phyloP scores from a whole-genome alignment of 1,284 basidiomycete genomes.

The Microbotryomycetes sp. region DNA sequence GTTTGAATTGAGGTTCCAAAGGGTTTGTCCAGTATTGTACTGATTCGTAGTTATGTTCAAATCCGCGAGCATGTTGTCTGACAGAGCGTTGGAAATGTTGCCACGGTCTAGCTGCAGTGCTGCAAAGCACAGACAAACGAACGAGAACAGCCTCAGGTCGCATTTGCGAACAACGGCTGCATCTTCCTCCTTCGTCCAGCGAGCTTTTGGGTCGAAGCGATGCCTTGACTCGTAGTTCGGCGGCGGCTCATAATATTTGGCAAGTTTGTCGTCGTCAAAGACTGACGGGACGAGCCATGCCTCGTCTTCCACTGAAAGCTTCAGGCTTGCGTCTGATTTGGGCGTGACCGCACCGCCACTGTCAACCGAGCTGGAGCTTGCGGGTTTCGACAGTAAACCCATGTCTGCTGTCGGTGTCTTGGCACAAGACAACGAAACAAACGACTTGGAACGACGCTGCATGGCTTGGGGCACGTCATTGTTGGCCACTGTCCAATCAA shows the following conservation, averaged over 20 bases:
- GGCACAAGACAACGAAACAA: too few species aligned
- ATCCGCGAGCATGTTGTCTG: constrained; percentile 43
- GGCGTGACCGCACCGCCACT: too few species aligned
- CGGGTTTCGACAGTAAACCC: too few species aligned
- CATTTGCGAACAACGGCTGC: constrained; percentile 35
- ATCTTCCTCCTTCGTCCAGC: constrained; percentile 42
- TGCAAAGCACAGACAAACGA: constrained; percentile 38
- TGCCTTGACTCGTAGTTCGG: constrained; percentile 13
- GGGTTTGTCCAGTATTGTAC: constrained; percentile 41
- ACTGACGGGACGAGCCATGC: neutral
- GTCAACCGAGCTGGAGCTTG: too few species aligned
- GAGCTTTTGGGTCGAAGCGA: constrained; percentile 40
- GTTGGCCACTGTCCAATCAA: too few species aligned
- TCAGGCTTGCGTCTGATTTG: too few species aligned
- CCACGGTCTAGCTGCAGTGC: constrained; percentile 38
- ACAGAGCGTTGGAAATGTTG: constrained; percentile 36
- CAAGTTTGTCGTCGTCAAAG: constrained; percentile 9
- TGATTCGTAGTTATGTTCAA: constrained; percentile 39
- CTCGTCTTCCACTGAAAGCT: too few species aligned
- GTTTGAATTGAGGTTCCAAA: too few species aligned
- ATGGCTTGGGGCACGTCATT: too few species aligned
- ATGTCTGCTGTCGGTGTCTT: too few species aligned
- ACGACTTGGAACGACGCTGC: too few species aligned
- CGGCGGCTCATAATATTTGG: neutral
- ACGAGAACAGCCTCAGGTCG: constrained; percentile 22